These are phyloP conservation scores for Linaria vulgaris DNA, from an alignment of 257 asterid species.

Conservation along the genomic window DNA sequence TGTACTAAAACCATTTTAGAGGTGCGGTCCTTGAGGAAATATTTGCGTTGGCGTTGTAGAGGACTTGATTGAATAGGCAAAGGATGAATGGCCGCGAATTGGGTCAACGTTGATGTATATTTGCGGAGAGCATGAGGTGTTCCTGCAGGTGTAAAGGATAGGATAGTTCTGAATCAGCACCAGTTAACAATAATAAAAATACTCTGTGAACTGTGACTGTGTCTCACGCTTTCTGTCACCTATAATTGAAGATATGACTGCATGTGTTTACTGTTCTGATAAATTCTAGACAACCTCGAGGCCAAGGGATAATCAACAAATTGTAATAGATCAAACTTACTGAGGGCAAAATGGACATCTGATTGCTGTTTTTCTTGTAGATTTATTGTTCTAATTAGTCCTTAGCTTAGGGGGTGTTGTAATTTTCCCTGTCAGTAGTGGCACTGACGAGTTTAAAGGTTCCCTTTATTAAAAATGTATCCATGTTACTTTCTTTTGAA, in stretches of 20 bases:
- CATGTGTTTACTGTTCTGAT: neutral
- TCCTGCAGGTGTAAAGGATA: neutral
- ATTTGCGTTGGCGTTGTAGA: too few species aligned
- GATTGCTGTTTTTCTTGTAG: neutral
- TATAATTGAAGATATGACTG: neutral
- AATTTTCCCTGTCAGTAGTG: slow-evolving; percentile 5
- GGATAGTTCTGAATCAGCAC: neutral
- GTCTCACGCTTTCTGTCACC: neutral
- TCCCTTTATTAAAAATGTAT: slow-evolving; percentile 14
- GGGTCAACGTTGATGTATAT: too few species aligned
- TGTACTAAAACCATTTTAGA: too few species aligned
- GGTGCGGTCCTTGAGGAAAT: too few species aligned
- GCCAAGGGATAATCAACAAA: neutral
- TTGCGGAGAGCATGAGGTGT: neutral
- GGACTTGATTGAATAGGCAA: neutral
- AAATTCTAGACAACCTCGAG: too few species aligned
- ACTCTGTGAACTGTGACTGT: neutral
- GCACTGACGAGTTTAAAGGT: slow-evolving; percentile 1
- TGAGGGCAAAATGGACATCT: neutral
- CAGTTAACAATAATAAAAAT: neutral
- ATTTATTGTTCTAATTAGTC: neutral
- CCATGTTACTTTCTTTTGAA: slow-evolving; percentile 1
- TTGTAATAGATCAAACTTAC: neutral
- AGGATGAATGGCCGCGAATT: too few species aligned
- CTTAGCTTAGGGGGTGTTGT: neutral